Base-by-base conservation (phyloP, 495 filamentous ascomycete species). In the Xylaria curta region DNA sequence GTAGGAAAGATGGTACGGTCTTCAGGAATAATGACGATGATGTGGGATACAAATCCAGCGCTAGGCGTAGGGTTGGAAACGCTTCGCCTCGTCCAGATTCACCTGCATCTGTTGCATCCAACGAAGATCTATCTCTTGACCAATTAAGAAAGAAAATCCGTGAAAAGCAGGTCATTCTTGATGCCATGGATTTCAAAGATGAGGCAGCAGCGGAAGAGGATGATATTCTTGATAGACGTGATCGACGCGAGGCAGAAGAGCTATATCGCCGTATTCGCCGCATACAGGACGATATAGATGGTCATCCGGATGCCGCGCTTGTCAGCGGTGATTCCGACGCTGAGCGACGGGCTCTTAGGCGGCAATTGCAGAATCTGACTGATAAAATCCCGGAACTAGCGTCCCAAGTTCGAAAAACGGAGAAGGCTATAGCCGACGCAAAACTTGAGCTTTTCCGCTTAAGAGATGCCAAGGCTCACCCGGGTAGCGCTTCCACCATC, bases 281-380 rank as follows among this genome's bases (percentile, higher is more conserved):
- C n/a, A 89, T 98, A 33, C 97, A 99, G 79, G 97, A 98, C 74
- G 97, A 99, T 73, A 97, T 99, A 75, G 95, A 98, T 81, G 87
- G 86, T 31, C 93, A 99, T 75, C 97, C 97, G 0, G 91, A 95
- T 80, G 89, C 94, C 49, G 84, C 89, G 2, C 82, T 94, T 72
- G 87, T 89, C 65, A 89, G 88, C 56, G 85, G 91, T 24, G 94
- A 98, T 81, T 94, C 91, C 7, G 93, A 93, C 36, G 94, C 94
- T 8, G 97, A 99, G 78, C 88, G 94, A 21, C 86, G 97, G 73
- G 86, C 92, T 13, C 81, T 99, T 70, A 94, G 92, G 75, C 92
- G 95, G 67, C 95, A 97, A 76, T 84, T 99, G 65, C 95, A 98
- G 75, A 89, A 88, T 60, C 87, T 94, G 68, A 93, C 94, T 26